Conservation (phyloP, 23 red algal species). For the Gracilaria gracilis region DNA sequence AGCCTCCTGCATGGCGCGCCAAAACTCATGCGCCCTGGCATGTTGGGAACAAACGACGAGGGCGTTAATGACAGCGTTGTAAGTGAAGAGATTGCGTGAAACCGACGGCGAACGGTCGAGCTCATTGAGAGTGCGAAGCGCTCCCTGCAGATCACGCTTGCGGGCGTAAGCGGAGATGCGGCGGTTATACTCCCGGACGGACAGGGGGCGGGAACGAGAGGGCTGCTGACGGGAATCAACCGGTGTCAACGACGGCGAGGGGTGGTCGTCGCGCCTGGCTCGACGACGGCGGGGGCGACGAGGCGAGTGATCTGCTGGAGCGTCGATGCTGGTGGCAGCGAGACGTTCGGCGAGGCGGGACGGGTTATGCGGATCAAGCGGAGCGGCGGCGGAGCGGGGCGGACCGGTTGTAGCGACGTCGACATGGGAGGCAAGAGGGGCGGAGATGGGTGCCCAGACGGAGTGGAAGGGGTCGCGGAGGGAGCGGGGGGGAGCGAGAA, state of each 20-base stretch:
- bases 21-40: constrained; percentile 57
- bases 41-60: constrained; percentile 64
- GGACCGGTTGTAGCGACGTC: background rate
- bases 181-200: constrained; percentile 65
- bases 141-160: constrained; percentile 59
- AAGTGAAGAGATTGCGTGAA: constrained; percentile 62
- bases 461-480: constrained; percentile 28
- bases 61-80: constrained; percentile 71
- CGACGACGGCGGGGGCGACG: constrained; percentile 21
- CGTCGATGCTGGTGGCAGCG: background rate
- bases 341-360: constrained; percentile 25
- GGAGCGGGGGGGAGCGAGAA: constrained; percentile 20
- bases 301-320: constrained; percentile 6
- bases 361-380: background rate
- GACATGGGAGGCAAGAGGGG: constrained; percentile 15
- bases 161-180: constrained; percentile 53
- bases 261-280: constrained; percentile 18
- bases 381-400: constrained; percentile 2
- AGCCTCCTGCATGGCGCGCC: constrained; percentile 64
- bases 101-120: constrained; percentile 54
- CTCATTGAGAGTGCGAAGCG: constrained; percentile 44
- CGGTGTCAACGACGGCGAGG: background rate
- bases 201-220: constrained; percentile 32
- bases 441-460: constrained; percentile 17
- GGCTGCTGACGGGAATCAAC: constrained; percentile 19